Conservation (phyloP, 805 yeast genomes). For the Maudiozyma serrabonitensis region DNA sequence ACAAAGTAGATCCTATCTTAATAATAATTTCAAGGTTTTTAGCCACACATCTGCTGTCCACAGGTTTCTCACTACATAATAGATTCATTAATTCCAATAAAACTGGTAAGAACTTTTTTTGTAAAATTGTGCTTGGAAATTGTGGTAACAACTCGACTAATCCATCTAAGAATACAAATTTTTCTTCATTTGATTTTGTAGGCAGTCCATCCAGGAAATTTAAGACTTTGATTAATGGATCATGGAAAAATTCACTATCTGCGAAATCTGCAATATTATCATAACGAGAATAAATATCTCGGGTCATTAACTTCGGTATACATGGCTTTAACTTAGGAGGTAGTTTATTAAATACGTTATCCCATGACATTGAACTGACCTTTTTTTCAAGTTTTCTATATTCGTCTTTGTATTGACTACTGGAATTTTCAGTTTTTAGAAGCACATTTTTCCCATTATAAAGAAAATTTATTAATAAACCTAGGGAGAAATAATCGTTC, state of each 20-base stretch:
- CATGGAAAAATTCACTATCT: conserved; percentile 69
- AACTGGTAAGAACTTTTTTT: conserved; percentile 66
- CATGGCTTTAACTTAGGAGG: conserved; percentile 45
- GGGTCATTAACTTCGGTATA: conserved; percentile 43
- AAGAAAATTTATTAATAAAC: conserved; percentile 61
- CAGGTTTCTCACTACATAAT: conserved; percentile 25
- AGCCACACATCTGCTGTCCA: conserved; percentile 35
- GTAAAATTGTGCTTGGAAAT: conserved; percentile 49
- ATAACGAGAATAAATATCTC: conserved; percentile 48
- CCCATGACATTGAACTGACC: conserved; percentile 31
- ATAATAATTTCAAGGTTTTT: conserved; percentile 43
- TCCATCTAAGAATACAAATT: conserved; percentile 57
- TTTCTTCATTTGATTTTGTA: conserved; percentile 61
- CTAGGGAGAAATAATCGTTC: conserved; percentile 80
- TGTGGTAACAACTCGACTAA: conserved; percentile 43
- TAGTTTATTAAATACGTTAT: conserved; percentile 42
- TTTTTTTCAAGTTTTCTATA: conserved; percentile 39
- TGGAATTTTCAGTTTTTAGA: conserved; percentile 42
- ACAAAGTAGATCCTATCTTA: conserved; percentile 52
- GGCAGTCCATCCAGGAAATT: conserved; percentile 75
- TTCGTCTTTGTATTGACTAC: conserved; percentile 53
- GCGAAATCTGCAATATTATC: conserved; percentile 43
- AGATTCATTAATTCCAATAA: conserved; percentile 42
- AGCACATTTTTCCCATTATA: conserved; percentile 45
- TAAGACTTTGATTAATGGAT: conserved; percentile 71